These are phyloP conservation scores for Mycena citricolor DNA, from an alignment of 1,284 basidiomycete species.

Conservation along the genomic window DNA sequence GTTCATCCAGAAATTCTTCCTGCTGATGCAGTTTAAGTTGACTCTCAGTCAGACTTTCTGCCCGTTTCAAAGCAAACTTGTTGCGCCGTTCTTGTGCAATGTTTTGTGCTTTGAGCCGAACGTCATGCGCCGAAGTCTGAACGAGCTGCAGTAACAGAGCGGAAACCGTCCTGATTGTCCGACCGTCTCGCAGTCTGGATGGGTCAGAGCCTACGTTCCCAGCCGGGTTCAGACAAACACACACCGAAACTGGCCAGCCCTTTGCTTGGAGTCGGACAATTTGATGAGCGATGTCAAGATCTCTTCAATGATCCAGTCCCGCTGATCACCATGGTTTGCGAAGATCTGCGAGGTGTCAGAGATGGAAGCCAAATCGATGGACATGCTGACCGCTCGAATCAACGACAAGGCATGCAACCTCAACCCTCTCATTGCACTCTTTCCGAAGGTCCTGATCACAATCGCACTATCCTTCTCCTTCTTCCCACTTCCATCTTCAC, in stretches of 20 bases:
- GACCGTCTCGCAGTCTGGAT: conserved; percentile 71
- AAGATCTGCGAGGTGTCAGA: conserved; percentile 62
- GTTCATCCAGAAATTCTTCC: conserved; percentile 63
- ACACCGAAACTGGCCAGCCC: conserved; percentile 83
- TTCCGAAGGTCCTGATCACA: conserved; percentile 63
- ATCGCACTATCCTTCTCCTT: conserved; percentile 56
- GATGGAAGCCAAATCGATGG: neutral
- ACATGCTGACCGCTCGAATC: conserved; percentile 73
- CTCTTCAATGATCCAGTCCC: conserved; percentile 96
- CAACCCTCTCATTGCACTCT: conserved; percentile 77
- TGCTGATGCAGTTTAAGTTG: conserved; percentile 31
- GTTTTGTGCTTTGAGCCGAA: conserved; percentile 59
- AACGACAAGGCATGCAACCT: conserved; percentile 80
- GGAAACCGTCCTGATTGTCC: conserved; percentile 88
- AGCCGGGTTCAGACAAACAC: conserved; percentile 27
- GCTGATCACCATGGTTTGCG: conserved; percentile 84
- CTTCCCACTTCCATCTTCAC: conserved; percentile 46
- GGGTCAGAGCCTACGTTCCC: no score
- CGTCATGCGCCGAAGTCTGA: conserved; percentile 87
- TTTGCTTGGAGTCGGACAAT: conserved; percentile 85
- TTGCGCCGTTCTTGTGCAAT: conserved; percentile 64
- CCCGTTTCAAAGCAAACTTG: conserved; percentile 55
- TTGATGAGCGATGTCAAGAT: conserved; percentile 88
- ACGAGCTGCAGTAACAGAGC: conserved; percentile 94
- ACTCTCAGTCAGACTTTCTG: conserved; percentile 55